Evolutionary conservation across 345 rosid genomes (phyloP).

Genomic region (Eucalyptus melliodora): DNA sequence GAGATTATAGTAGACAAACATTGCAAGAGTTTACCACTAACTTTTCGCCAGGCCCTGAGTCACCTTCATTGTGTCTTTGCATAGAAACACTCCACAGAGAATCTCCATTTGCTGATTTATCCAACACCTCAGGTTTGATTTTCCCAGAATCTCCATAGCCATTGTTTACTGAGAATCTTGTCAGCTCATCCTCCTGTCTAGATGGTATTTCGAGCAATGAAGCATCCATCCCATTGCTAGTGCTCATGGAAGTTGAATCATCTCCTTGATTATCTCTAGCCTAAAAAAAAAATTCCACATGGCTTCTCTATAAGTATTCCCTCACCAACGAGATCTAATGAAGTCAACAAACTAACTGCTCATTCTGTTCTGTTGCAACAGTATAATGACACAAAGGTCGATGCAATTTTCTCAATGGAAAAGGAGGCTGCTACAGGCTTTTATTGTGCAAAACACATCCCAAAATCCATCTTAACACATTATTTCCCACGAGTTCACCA

Average conservation of each 20-base stretch:
- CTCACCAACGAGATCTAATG: background rate
- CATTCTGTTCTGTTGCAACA: background rate
- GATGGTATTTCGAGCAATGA: background rate
- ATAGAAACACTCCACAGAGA: background rate
- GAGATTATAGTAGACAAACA: background rate
- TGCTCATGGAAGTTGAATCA: conserved; percentile 1
- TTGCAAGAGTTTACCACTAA: background rate
- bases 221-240: background rate
- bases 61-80: background rate
- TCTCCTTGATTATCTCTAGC: background rate
- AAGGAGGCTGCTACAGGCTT: background rate
- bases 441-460: background rate
- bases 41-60: background rate
- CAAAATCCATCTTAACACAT: background rate
- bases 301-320: background rate
- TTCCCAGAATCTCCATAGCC: conserved; percentile 4
- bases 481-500: background rate
- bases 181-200: conserved; percentile 9
- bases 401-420: background rate
- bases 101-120: background rate
- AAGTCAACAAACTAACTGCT: background rate
- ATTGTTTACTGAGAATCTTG: background rate
- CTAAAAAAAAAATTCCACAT: background rate
- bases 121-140: conserved; percentile 5
- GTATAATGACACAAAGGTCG: background rate